phyloP scores from a whole-genome alignment of 2,329 filamentous ascomycete species.

The Aureobasidium vineae region DNA sequence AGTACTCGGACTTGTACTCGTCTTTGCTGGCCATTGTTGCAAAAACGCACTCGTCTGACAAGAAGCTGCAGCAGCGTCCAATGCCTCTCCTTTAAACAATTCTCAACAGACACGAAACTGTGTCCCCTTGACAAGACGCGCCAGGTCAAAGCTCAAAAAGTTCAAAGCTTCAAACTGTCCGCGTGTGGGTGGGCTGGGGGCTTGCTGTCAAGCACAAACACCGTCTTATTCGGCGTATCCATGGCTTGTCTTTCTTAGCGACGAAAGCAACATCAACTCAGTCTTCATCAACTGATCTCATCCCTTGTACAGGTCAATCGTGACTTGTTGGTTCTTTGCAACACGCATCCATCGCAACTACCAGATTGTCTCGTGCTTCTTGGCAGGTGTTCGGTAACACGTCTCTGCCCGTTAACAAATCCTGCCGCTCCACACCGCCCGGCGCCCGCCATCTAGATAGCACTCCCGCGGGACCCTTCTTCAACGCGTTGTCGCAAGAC shows the following conservation, averaged over 20 bases:
- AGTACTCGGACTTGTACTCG: conserved; percentile 32
- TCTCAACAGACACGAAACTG: conserved; percentile 23
- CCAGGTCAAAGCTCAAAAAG: conserved; percentile 14
- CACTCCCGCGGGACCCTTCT: conserved; percentile 9
- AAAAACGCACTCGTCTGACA: conserved; percentile 1
- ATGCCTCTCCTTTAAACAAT: conserved; percentile 14
- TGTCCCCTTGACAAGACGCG: conserved; percentile 18
- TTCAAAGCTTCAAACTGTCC: conserved; percentile 7
- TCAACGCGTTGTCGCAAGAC: not conserved
- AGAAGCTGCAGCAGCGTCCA: not conserved
- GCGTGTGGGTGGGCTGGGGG: conserved; percentile 1
- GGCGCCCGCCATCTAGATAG: not conserved
- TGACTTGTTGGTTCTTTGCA: not conserved
- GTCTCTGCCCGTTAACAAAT: not conserved
- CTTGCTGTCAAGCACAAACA: not conserved
- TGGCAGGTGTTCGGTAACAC: not conserved
- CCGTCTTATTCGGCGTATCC: not conserved
- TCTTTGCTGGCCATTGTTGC: conserved; percentile 20
- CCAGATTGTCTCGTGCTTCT: not conserved
- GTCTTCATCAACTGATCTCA: not conserved
- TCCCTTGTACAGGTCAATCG: not conserved
- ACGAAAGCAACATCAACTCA: not conserved
- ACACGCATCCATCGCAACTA: not conserved
- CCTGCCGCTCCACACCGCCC: not conserved
- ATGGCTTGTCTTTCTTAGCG: not conserved